A percentile compares a stretch with the other conserved stretches of the same genome.
Conservation (phyloP, 2,329 filamentous ascomycete species). For the Aureobasidium pullulans region DNA sequence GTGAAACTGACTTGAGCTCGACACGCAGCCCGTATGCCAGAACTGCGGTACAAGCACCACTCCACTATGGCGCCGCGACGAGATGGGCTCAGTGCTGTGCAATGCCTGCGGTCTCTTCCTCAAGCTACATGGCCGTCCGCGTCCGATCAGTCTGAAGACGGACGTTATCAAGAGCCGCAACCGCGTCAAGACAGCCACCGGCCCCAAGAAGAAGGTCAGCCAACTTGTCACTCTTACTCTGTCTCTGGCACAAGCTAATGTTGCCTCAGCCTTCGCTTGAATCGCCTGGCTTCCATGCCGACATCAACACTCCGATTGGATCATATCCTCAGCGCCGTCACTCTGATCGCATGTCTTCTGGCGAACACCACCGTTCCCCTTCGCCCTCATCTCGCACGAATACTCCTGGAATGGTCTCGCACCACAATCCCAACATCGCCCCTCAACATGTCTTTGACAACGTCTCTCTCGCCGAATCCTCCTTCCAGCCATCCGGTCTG, state of each 20-base stretch:
- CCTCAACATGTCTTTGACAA: slow-evolving; percentile 74
- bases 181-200: slow-evolving; percentile 81
- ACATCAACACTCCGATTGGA: slow-evolving; percentile 39
- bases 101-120: slow-evolving; percentile 97
- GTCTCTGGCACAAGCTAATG: slow-evolving; percentile 1
- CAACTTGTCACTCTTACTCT: neutral
- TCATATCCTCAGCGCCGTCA: slow-evolving; percentile 35
- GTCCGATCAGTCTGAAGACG: slow-evolving; percentile 94
- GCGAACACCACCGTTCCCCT: slow-evolving; percentile 65
- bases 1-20: slow-evolving; percentile 13
- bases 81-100: slow-evolving; percentile 90
- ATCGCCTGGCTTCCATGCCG: slow-evolving; percentile 47
- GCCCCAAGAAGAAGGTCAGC: slow-evolving; percentile 55
- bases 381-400: slow-evolving; percentile 73
- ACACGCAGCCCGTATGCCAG: slow-evolving; percentile 81
- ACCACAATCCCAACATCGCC: slow-evolving; percentile 57
- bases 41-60: slow-evolving; percentile 96
- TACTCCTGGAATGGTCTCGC: slow-evolving; percentile 62
- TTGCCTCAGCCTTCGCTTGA: slow-evolving; percentile 37
- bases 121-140: slow-evolving; percentile 87
- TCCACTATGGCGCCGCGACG: slow-evolving; percentile 94
- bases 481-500: slow-evolving; percentile 52
- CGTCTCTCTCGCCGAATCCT: slow-evolving; percentile 58
- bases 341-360: slow-evolving; percentile 65
- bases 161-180: slow-evolving; percentile 99